These are phyloP conservation scores for Populus hybrid DNA, from an alignment of 441 rosid species.

Conservation along the genomic window DNA sequence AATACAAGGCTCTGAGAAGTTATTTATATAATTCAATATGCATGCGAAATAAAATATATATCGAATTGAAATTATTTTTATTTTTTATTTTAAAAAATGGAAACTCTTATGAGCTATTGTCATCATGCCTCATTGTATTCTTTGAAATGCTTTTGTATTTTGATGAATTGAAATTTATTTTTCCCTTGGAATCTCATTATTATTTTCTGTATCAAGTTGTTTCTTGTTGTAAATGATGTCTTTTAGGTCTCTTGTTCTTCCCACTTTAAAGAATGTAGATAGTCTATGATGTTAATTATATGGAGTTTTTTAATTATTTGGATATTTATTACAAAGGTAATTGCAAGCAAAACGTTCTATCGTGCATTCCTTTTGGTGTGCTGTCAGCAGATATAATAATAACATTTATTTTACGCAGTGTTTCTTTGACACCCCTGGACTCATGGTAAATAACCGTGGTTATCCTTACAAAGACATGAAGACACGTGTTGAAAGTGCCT, in stretches of 20 bases:
- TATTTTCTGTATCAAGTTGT: neutral
- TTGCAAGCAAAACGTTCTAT: neutral
- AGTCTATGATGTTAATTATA: neutral
- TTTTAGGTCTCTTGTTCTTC: neutral
- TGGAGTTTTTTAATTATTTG: neutral
- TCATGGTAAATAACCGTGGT: slow-evolving; percentile 60
- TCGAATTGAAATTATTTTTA: neutral
- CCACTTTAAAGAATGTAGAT: neutral
- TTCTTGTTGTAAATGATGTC: neutral
- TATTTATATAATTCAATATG: neutral
- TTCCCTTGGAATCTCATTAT: neutral
- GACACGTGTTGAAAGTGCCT: slow-evolving; percentile 74
- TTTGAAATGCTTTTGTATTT: neutral
- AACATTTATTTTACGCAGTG: slow-evolving; percentile 46
- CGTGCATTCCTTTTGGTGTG: slow-evolving; percentile 3
- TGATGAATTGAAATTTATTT: neutral
- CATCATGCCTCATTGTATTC: neutral
- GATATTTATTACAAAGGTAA: neutral
- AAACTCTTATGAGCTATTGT: neutral
- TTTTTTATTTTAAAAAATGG: neutral
- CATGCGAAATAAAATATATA: neutral
- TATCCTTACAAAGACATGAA: slow-evolving; percentile 71
- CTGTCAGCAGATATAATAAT: neutral
- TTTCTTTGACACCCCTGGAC: slow-evolving; percentile 93
- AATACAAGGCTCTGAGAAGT: neutral